Percentiles rank a stretch among this genome's conserved stretches.
These are phyloP conservation scores for Lunularia cruciata DNA, from an alignment of 225 moss, liverwort and hornwort species.

Conservation along the genomic window DNA sequence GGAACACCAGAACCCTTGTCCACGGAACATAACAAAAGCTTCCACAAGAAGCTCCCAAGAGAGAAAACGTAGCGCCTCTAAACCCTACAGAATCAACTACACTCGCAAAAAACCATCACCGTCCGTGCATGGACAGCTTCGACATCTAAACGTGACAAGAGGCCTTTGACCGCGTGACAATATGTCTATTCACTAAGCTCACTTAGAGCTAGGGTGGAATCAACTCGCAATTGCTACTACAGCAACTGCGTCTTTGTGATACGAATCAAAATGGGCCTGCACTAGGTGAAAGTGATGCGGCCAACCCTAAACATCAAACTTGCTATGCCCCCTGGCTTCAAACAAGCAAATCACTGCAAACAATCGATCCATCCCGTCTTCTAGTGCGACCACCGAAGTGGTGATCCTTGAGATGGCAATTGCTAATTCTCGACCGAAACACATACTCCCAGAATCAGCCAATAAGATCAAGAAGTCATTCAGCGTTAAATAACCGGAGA, in stretches of 20 bases:
- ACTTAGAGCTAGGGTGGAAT: too few species aligned
- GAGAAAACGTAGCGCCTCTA: not conserved
- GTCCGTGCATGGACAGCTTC: not conserved
- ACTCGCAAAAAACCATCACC: not conserved
- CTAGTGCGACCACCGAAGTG: not conserved
- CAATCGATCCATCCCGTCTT: constrained; percentile 4
- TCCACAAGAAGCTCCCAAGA: not conserved
- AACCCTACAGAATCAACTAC: constrained; percentile 15
- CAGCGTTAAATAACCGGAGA: not conserved
- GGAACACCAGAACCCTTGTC: not conserved
- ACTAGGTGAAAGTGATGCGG: not conserved
- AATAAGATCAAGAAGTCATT: not conserved
- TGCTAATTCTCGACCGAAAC: not conserved
- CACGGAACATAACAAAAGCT: too few species aligned
- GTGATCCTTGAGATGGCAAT: not conserved
- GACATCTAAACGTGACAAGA: too few species aligned
- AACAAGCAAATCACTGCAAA: not conserved
- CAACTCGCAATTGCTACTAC: too few species aligned
- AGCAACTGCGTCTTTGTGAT: not conserved
- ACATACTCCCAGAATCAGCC: not conserved
- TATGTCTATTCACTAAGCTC: too few species aligned
- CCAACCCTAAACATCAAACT: constrained; percentile 14
- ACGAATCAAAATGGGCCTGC: not conserved
- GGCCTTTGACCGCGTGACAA: too few species aligned
- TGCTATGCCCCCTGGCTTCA: not conserved